Evolutionary conservation across 371 early-diverging fungal species (phyloP), one percentile per base, ranked within the genome.

Genomic region (Haplosporangium sp.): DNA sequence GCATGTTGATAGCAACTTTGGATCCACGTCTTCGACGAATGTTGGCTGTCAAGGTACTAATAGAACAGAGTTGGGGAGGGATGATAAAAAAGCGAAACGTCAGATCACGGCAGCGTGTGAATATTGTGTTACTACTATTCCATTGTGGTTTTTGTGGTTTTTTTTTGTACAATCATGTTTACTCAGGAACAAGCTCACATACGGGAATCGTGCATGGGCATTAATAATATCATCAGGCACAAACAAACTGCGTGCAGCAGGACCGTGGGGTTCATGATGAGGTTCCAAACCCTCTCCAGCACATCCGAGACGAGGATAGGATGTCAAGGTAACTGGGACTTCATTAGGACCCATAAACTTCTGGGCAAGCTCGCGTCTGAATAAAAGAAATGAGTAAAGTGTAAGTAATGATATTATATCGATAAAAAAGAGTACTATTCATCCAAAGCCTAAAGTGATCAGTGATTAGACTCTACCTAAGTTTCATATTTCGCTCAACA

Each of bases 161-260:
- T 27, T 27, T 27, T 27, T 27, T 27, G 27, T 27, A 27, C 27
- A 27, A 27, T 34, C 9, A 27, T 55, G 10, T 55, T 50, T 50
- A 17, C n/a, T 50, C 44, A 8, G 44, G 50, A 15, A 4, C 19
- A 50, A 50, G n/a, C n/a, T 50, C n/a, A 86, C 87, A 85, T 87
- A 94, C 94, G 92, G 93, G 86, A 98, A 99, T 40, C 99, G 89
- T 2, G 96, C 96, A 78, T 99, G 99, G 6, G 96, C 95, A 76
- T 95, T 96, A 71, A 98, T 98, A 40, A 95, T 94, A 61, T 95
- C 93, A 83, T 98, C 96, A 4, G 98, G 97, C 17, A 98, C 89
- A 87, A 98, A 98, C 69, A 98, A 72, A 85, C 94, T 94, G 73
- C 91, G 90, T 57, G 92, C 88, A 17, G 91, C 91, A 63, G 85